Percentiles rank a stretch among this genome's conserved stretches.
phyloP scores from a whole-genome alignment of 805 yeast species.

The Yamadazyma olivae region DNA sequence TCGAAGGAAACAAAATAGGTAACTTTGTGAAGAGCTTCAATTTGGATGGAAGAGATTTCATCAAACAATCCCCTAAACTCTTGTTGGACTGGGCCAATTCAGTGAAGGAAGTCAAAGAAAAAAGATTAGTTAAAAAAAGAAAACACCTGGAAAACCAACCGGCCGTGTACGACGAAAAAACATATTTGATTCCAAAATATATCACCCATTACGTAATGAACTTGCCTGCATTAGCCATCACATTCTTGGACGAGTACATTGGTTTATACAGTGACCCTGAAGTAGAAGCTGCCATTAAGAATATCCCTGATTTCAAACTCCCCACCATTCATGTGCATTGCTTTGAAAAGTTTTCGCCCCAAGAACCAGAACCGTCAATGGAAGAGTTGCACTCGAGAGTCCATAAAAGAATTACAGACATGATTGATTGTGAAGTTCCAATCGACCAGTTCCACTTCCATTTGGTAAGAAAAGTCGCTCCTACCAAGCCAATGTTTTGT shows the following conservation, averaged over 20 bases:
- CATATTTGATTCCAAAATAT: constrained; percentile 47
- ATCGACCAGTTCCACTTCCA: constrained; percentile 61
- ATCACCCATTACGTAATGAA: constrained; percentile 88
- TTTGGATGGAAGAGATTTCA: constrained; percentile 81
- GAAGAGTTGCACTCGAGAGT: constrained; percentile 70
- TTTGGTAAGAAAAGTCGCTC: constrained; percentile 90
- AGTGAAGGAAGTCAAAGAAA: constrained; percentile 29
- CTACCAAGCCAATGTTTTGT: constrained; percentile 95
- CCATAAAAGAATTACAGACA: constrained; percentile 44
- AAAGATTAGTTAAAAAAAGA: constrained; percentile 33
- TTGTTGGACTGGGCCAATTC: constrained; percentile 45
- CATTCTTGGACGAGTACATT: constrained; percentile 71
- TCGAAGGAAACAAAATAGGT: constrained; percentile 58
- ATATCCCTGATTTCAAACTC: constrained; percentile 48
- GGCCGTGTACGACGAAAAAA: constrained; percentile 19
- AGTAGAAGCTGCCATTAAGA: constrained; percentile 29
- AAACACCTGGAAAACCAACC: constrained; percentile 36
- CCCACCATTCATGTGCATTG: constrained; percentile 88
- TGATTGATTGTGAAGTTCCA: constrained; percentile 46
- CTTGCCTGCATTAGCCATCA: constrained; percentile 88
- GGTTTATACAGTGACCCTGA: constrained; percentile 60
- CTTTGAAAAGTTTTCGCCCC: constrained; percentile 82
- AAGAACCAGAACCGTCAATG: constrained; percentile 66
- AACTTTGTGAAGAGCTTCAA: constrained; percentile 62
- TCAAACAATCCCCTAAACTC: constrained; percentile 53